Percentiles rank a stretch among this genome's conserved stretches.
Conservation (phyloP, 495 filamentous ascomycete species). For the Astrothelium macrocarpum region DNA sequence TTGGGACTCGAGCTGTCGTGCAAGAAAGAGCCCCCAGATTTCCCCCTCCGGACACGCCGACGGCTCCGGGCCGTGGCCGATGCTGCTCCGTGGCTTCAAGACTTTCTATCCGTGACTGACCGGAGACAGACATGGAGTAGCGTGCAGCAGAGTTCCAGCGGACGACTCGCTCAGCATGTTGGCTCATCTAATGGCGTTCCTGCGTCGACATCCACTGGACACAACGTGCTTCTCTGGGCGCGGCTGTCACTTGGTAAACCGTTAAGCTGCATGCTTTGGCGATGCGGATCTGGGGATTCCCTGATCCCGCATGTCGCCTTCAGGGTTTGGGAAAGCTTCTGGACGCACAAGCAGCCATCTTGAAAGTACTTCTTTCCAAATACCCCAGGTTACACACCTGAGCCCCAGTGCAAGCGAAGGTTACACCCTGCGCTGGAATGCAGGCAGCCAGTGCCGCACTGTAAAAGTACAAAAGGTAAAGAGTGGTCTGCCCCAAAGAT, state of each 20-base stretch:
- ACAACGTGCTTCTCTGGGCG: neutral
- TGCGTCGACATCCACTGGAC: neutral
- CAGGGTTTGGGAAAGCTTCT: neutral
- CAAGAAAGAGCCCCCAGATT: neutral
- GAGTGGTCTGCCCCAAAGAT: neutral
- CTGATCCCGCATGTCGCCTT: neutral
- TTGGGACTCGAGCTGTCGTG: neutral
- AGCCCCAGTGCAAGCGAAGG: neutral
- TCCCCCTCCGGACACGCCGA: neutral
- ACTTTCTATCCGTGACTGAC: neutral
- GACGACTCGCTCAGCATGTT: neutral
- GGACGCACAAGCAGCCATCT: neutral
- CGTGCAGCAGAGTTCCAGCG: neutral
- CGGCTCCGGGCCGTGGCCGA: neutral
- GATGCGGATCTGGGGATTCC: conserved; percentile 3
- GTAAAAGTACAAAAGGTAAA: neutral
- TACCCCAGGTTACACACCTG: neutral
- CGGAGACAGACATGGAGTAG: neutral
- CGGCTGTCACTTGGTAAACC: conserved; percentile 4
- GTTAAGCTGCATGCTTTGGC: conserved; percentile 2
- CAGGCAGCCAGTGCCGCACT: neutral
- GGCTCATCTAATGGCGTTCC: neutral
- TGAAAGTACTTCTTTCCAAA: neutral
- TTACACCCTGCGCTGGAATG: conserved; percentile 4
- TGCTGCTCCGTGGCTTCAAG: neutral